Evolutionary conservation across 2,329 filamentous ascomycete species (phyloP).

Genomic region (Hirsutella minnesotensis): DNA sequence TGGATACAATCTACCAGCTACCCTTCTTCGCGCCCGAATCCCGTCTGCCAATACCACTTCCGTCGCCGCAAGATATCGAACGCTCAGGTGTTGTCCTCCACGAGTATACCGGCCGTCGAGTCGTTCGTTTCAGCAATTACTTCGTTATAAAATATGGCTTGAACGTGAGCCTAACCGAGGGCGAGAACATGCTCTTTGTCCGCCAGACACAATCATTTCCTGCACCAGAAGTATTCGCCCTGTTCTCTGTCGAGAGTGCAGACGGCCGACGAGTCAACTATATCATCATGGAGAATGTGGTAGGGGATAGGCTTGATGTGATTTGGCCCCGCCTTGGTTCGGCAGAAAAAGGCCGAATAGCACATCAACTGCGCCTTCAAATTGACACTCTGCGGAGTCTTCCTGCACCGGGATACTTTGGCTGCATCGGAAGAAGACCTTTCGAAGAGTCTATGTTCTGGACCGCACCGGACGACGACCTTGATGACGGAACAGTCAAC

Average conservation of each 20-base stretch:
- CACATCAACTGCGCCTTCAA: neutral
- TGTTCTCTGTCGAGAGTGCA: neutral
- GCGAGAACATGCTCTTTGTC: slow-evolving; percentile 5
- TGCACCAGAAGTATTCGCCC: slow-evolving; percentile 4
- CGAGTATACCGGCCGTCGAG: slow-evolving; percentile 3
- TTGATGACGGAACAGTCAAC: slow-evolving; percentile 4
- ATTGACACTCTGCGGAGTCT: slow-evolving; percentile 1
- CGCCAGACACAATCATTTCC: neutral
- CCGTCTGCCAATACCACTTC: slow-evolving; percentile 3
- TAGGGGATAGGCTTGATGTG: slow-evolving; percentile 6
- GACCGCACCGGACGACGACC: slow-evolving; percentile 2
- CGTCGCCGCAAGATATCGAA: slow-evolving; percentile 2
- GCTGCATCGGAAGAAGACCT: slow-evolving; percentile 7
- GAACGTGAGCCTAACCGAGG: slow-evolving; percentile 5
- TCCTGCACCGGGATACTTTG: slow-evolving; percentile 8
- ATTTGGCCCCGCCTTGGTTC: neutral
- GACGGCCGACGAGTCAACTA: slow-evolving; percentile 5
- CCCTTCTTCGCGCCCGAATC: slow-evolving; percentile 1
- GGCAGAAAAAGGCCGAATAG: slow-evolving; percentile 2
- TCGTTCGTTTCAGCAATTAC: slow-evolving; percentile 2
- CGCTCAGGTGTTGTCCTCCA: slow-evolving; percentile 2
- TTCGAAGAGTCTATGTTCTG: slow-evolving; percentile 9
- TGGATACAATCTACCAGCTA: slow-evolving; percentile 1
- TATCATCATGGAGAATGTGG: slow-evolving; percentile 10
- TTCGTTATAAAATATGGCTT: slow-evolving; percentile 6